Conservation (phyloP, 768 basidiomycete genomes). For the Calocera viscosa region DNA sequence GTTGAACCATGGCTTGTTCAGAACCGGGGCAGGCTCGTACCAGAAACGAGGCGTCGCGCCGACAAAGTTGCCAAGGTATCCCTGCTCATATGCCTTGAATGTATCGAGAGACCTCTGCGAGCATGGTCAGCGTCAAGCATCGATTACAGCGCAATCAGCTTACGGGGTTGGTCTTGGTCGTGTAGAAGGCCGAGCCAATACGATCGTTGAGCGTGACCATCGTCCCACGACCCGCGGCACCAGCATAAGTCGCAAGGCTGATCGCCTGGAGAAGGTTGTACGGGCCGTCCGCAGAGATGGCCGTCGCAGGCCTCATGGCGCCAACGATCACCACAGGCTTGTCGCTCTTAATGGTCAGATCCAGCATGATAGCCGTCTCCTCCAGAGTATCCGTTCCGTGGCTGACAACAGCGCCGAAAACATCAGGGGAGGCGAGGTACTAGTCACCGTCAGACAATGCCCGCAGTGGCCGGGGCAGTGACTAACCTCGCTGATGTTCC, state of each 20-base stretch:
- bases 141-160: conserved; percentile 13
- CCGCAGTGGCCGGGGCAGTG: too few relatives aligned
- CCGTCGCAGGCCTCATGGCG: conserved; percentile 26
- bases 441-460: too few relatives aligned
- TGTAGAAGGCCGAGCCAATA: conserved; percentile 24
- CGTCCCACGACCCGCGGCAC: conserved; percentile 18
- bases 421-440: neutral
- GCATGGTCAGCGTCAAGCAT: neutral
- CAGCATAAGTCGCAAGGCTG: neutral
- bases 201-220: conserved; percentile 27
- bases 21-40: conserved; percentile 22
- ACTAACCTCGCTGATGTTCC: conserved; percentile 8
- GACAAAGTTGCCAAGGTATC: conserved; percentile 23
- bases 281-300: conserved; percentile 20
- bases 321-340: conserved; percentile 26
- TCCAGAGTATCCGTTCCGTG: conserved; percentile 22
- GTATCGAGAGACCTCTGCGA: conserved; percentile 19
- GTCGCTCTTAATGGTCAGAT: conserved; percentile 23
- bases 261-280: conserved; percentile 8
- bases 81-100: conserved; percentile 25
- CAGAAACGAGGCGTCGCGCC: conserved; percentile 18
- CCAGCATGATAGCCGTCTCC: conserved; percentile 25
- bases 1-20: conserved; percentile 20
- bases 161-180: conserved; percentile 20
- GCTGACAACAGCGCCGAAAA: conserved; percentile 6